A percentile compares a stretch with the other conserved stretches of the same genome.
Evolutionary conservation across 192 early-diverging fungal genomes (phyloP).

Genomic region (Chytriomyces sp.): DNA sequence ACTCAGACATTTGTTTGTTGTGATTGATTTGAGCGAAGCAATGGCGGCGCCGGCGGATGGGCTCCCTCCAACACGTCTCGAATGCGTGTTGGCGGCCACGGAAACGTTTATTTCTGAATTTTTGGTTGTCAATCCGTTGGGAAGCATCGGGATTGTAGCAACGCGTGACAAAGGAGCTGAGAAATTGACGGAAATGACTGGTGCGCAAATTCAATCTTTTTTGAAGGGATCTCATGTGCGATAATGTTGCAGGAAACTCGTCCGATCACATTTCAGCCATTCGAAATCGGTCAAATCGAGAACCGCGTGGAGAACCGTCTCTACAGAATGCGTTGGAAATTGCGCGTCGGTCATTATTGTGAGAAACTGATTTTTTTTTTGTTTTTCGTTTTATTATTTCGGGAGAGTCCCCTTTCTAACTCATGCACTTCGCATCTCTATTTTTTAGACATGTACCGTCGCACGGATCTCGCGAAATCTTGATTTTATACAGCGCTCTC

Average conservation of each 20-base stretch:
- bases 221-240: too few species aligned
- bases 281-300: constrained; percentile 66
- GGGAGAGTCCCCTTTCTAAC: background rate
- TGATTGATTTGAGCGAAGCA: constrained; percentile 81
- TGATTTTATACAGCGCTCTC: constrained; percentile 86
- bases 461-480: constrained; percentile 86
- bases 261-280: constrained; percentile 79
- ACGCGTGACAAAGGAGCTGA: constrained; percentile 88
- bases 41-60: constrained; percentile 64
- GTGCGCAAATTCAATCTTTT: constrained; percentile 42
- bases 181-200: constrained; percentile 81
- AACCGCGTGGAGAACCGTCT: constrained; percentile 84
- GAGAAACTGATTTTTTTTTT: background rate
- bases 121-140: constrained; percentile 95
- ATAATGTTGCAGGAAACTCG: constrained; percentile 62
- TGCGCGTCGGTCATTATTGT: constrained; percentile 71
- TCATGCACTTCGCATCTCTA: constrained; percentile 6
- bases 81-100: constrained; percentile 68
- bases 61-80: constrained; percentile 79
- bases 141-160: constrained; percentile 80
- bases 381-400: background rate
- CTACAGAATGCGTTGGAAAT: constrained; percentile 92
- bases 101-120: constrained; percentile 85
- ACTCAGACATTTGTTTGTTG: constrained; percentile 74
- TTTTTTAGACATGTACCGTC: constrained; percentile 72